A percentile compares a stretch with the other conserved stretches of the same genome.
phyloP scores from a whole-genome alignment of 2,329 filamentous ascomycete species.

The Colletotrichum plurivorum region DNA sequence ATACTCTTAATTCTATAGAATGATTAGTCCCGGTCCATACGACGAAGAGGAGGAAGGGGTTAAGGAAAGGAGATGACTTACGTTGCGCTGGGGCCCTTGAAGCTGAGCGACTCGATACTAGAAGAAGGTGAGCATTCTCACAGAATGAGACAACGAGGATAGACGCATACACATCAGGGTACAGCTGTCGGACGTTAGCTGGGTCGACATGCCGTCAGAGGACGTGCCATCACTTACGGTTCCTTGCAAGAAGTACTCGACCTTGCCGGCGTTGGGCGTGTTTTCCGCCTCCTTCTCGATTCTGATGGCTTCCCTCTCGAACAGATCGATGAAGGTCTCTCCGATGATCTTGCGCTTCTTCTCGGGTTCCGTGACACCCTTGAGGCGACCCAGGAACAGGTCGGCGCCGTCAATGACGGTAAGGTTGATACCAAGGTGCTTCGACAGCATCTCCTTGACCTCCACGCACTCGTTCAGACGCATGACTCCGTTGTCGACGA shows the following conservation, averaged over 20 bases:
- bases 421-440: slow-evolving; percentile 90
- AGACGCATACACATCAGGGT: slow-evolving; percentile 43
- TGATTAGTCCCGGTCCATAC: no score
- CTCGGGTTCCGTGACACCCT: slow-evolving; percentile 84
- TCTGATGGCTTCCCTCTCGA: slow-evolving; percentile 70
- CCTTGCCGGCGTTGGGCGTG: slow-evolving; percentile 77
- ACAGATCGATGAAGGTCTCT: slow-evolving; percentile 64
- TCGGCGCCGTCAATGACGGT: slow-evolving; percentile 87
- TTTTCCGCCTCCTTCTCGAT: slow-evolving; percentile 81
- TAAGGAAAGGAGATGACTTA: no score
- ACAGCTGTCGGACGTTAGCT: slow-evolving; percentile 18
- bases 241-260: slow-evolving; percentile 87
- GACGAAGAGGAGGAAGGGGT: no score
- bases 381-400: slow-evolving; percentile 81
- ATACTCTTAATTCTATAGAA: slow-evolving; percentile 56
- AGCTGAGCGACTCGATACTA: slow-evolving; percentile 11
- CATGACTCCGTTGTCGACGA: slow-evolving; percentile 67
- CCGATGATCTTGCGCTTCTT: slow-evolving; percentile 94
- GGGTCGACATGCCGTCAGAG: not conserved
- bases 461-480: slow-evolving; percentile 86
- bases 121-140: not conserved
- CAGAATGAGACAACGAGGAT: not conserved
- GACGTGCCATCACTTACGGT: slow-evolving; percentile 51
- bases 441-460: slow-evolving; percentile 83
- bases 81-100: not conserved